Evolutionary conservation across 2,329 filamentous ascomycete species (phyloP).

Genomic region (Chrysosporium keratinophilum): DNA sequence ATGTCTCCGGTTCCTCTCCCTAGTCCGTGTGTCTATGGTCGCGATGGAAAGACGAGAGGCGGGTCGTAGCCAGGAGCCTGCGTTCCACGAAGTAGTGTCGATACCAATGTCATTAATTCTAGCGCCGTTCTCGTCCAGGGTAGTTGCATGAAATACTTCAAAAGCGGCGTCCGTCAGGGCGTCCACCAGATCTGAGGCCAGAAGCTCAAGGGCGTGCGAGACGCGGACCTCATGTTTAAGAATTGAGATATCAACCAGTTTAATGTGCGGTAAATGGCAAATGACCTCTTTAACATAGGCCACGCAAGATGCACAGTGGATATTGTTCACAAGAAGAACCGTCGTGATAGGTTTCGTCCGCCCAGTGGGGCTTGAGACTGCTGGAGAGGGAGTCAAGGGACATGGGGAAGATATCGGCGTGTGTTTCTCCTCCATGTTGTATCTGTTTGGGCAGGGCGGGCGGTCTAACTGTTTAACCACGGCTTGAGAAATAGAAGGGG

Average conservation of each 20-base stretch:
- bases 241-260: slow-evolving; percentile 34
- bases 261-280: slow-evolving; percentile 27
- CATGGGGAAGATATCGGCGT: not conserved
- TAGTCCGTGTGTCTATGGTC: slow-evolving; percentile 14
- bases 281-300: slow-evolving; percentile 38
- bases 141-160: slow-evolving; percentile 38
- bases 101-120: slow-evolving; percentile 30
- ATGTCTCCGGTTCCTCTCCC: slow-evolving; percentile 28
- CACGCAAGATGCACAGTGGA: slow-evolving; percentile 42
- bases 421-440: not conserved
- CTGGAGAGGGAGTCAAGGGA: not conserved
- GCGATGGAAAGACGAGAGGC: slow-evolving; percentile 18
- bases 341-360: slow-evolving; percentile 18
- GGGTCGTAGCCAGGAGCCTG: slow-evolving; percentile 20
- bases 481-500: too few species aligned
- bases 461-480: too few species aligned
- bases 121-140: slow-evolving; percentile 26
- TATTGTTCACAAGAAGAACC: slow-evolving; percentile 38
- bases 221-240: slow-evolving; percentile 37
- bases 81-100: slow-evolving; percentile 17
- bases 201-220: slow-evolving; percentile 27
- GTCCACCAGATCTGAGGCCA: slow-evolving; percentile 27
- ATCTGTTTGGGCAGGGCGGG: not conserved
- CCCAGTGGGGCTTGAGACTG: not conserved
- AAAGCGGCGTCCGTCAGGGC: slow-evolving; percentile 38